phyloP scores from a whole-genome alignment of 768 basidiomycete species.

The Calocybe cyanea region DNA sequence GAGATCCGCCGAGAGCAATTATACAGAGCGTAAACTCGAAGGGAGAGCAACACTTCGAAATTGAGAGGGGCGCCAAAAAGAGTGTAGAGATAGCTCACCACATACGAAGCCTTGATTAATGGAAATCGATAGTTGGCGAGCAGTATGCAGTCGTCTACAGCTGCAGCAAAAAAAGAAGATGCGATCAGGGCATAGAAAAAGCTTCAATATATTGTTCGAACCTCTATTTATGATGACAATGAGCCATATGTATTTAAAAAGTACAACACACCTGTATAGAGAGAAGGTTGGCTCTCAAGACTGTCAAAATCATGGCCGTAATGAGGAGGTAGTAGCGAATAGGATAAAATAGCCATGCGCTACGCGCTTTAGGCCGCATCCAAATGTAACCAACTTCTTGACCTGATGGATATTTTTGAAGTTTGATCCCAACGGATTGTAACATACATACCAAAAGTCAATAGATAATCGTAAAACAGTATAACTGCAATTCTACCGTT shows the following conservation, averaged over 20 bases:
- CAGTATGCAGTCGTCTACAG: background rate
- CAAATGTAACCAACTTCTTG: conserved; percentile 11
- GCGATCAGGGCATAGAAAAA: background rate
- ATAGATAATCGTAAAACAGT: conserved; percentile 1
- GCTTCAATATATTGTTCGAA: conserved; percentile 1
- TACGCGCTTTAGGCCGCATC: conserved; percentile 7
- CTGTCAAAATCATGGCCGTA: conserved; percentile 2
- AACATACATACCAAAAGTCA: background rate
- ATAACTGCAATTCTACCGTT: background rate
- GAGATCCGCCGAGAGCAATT: conserved; percentile 1
- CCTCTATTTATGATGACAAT: conserved; percentile 7
- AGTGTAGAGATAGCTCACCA: background rate
- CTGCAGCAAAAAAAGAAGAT: background rate
- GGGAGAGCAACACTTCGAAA: conserved; percentile 1
- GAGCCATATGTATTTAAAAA: too few species aligned
- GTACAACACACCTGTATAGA: conserved; percentile 18
- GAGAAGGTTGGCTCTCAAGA: conserved; percentile 16
- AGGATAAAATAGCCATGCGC: conserved; percentile 3
- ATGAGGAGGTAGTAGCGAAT: conserved; percentile 6
- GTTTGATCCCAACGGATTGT: background rate
- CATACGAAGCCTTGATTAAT: conserved; percentile 3
- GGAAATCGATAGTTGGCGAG: conserved; percentile 1
- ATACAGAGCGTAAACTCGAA: conserved; percentile 6
- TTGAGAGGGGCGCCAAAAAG: background rate
- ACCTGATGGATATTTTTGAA: background rate